These are phyloP conservation scores for Colletotrichum godetiae DNA, from an alignment of 2,329 filamentous ascomycete genomes.

Conservation along the genomic window DNA sequence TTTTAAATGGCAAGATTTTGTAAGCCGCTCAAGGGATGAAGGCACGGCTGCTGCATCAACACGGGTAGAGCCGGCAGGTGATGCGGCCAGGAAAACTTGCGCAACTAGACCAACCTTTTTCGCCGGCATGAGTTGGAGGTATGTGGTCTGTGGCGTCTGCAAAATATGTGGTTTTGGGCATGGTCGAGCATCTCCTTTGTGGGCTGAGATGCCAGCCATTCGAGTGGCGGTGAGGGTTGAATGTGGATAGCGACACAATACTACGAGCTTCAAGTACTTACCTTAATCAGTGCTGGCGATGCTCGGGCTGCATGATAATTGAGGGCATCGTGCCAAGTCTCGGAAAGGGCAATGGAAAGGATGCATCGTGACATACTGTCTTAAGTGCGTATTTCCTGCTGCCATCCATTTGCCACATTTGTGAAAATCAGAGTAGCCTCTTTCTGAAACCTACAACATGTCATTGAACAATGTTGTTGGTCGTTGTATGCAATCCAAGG, in stretches of 20 bases:
- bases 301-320: neutral
- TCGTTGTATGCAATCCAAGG: too few species aligned
- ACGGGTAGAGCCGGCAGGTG: neutral
- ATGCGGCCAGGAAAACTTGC: neutral
- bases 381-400: too few species aligned
- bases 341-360: neutral
- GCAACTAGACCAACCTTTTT: neutral
- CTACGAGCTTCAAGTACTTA: neutral
- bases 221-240: neutral
- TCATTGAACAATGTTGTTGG: too few species aligned
- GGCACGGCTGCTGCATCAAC: neutral
- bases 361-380: too few species aligned
- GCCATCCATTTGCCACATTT: too few species aligned
- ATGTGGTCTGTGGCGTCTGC: neutral
- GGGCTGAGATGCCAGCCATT: neutral
- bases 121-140: neutral
- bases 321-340: neutral
- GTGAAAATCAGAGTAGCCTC: too few species aligned
- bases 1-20: neutral
- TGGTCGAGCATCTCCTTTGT: neutral
- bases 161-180: neutral
- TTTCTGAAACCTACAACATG: too few species aligned
- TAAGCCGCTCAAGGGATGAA: neutral
- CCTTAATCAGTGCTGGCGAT: neutral
- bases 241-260: neutral